phyloP scores from a whole-genome alignment of 768 basidiomycete genomes.

The Strobilomyces dryophilus region DNA sequence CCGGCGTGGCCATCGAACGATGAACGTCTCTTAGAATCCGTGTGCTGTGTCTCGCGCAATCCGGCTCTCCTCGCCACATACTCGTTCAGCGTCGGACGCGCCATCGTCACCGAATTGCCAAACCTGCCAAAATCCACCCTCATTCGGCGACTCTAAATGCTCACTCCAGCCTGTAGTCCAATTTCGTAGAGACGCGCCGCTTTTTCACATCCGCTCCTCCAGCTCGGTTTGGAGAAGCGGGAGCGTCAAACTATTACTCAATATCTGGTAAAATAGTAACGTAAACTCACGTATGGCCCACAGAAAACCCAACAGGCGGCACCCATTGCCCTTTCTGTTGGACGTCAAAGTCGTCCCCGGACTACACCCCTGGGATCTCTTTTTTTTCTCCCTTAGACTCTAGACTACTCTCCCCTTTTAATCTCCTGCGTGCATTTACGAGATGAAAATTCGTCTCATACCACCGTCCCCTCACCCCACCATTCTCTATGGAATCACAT shows the following conservation, averaged over 20 bases:
- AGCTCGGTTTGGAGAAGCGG: slow-evolving; percentile 4
- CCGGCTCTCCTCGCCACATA: background rate
- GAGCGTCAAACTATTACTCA: background rate
- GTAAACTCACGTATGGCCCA: slow-evolving; percentile 29
- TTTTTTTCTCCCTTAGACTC: slow-evolving; percentile 14
- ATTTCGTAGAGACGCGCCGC: no score
- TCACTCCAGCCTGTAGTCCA: no score
- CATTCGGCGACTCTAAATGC: background rate
- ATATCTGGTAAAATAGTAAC: slow-evolving; percentile 19
- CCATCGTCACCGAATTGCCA: background rate
- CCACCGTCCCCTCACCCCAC: slow-evolving; percentile 43
- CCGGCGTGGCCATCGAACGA: no score
- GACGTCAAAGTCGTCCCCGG: slow-evolving; percentile 28
- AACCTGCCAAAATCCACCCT: background rate
- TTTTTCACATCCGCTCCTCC: background rate
- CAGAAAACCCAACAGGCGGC: slow-evolving; percentile 28
- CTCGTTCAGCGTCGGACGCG: background rate
- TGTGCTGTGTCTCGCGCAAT: slow-evolving; percentile 11
- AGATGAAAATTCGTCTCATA: slow-evolving; percentile 58
- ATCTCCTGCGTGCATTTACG: slow-evolving; percentile 14
- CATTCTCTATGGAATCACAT: slow-evolving; percentile 56
- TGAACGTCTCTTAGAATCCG: slow-evolving; percentile 3
- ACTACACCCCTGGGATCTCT: background rate
- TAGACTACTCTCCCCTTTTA: slow-evolving; percentile 24
- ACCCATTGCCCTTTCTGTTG: slow-evolving; percentile 20